Percentiles rank a stretch among this genome's conserved stretches.
phyloP scores from a whole-genome alignment of 768 basidiomycete species.

The Russula earlei region DNA sequence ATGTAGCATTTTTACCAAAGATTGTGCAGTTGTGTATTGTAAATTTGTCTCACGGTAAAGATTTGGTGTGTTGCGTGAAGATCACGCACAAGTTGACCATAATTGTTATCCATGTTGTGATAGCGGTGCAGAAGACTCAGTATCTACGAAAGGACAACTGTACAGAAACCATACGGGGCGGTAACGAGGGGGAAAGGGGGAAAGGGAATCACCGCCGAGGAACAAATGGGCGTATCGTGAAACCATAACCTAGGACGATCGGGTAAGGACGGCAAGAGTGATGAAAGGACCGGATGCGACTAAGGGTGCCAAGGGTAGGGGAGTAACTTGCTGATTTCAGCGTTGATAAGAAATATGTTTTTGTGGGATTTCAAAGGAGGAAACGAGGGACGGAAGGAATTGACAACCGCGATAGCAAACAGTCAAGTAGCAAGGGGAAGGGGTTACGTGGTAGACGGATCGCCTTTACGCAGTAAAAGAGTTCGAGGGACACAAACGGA shows the following conservation, averaged over 20 bases:
- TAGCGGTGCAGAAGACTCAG: neutral
- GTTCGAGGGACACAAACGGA: constrained; percentile 4
- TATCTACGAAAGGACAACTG: constrained; percentile 8
- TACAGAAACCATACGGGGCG: constrained; percentile 6
- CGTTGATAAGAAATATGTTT: neutral
- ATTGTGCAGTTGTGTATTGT: neutral
- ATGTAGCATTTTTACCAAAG: neutral
- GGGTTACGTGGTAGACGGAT: constrained; percentile 1
- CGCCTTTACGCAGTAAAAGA: constrained; percentile 5
- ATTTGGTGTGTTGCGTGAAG: neutral
- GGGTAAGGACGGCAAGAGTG: constrained; percentile 20
- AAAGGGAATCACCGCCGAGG: neutral
- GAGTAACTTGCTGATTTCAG: constrained; percentile 4
- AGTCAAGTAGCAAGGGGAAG: constrained; percentile 3
- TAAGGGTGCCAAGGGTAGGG: constrained; percentile 8
- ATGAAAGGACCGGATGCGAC: constrained; percentile 15
- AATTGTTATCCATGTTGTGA: constrained; percentile 17
- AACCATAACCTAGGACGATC: constrained; percentile 7
- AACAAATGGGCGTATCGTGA: constrained; percentile 11
- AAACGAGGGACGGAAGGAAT: neutral
- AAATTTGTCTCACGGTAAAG: neutral
- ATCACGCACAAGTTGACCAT: constrained; percentile 1
- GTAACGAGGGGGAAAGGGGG: neutral
- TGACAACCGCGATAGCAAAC: constrained; percentile 5
- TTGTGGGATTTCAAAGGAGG: constrained; percentile 8